Evolutionary conservation across 768 basidiomycete species (phyloP).

Genomic region (Lenzites betulinus): DNA sequence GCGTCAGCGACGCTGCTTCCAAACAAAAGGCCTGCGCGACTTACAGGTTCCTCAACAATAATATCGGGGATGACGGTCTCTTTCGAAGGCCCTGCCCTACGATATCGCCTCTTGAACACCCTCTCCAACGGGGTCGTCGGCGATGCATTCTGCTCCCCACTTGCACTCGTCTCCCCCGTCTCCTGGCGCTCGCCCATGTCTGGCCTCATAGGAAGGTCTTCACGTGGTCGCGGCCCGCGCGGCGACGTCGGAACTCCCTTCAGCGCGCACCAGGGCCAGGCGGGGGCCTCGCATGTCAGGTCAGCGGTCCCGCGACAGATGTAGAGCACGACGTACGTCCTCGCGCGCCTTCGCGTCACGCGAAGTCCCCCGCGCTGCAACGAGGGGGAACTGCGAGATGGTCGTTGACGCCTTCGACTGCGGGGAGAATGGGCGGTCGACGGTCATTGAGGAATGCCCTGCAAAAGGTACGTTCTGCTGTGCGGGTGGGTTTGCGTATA

Average conservation of each 20-base stretch:
- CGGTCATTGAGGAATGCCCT: neutral
- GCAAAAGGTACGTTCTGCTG: slow-evolving; percentile 3
- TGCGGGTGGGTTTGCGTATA: slow-evolving; percentile 8
- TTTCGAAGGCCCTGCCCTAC: slow-evolving; percentile 8
- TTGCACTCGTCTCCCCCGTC: slow-evolving; percentile 1
- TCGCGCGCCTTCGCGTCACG: slow-evolving; percentile 7
- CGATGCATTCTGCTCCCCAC: slow-evolving; percentile 5
- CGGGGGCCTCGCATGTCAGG: neutral
- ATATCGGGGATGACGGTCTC: slow-evolving; percentile 27
- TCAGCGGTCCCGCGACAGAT: slow-evolving; percentile 7
- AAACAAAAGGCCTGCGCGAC: neutral
- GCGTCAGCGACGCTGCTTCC: neutral
- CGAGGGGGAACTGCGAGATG: slow-evolving; percentile 30
- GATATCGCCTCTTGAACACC: slow-evolving; percentile 25
- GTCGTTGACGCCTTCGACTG: slow-evolving; percentile 30
- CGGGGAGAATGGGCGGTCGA: slow-evolving; percentile 23
- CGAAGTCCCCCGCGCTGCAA: slow-evolving; percentile 13
- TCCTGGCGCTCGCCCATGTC: slow-evolving; percentile 6
- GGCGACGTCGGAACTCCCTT: slow-evolving; percentile 22
- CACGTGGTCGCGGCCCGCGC: slow-evolving; percentile 21
- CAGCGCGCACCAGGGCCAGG: neutral
- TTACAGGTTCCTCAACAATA: slow-evolving; percentile 29
- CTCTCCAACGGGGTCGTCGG: slow-evolving; percentile 19
- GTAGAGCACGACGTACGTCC: slow-evolving; percentile 22
- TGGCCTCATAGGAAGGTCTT: slow-evolving; percentile 12